These are phyloP conservation scores for Cercophora sp. DNA, from an alignment of 495 filamentous ascomycete genomes.

Conservation along the genomic window DNA sequence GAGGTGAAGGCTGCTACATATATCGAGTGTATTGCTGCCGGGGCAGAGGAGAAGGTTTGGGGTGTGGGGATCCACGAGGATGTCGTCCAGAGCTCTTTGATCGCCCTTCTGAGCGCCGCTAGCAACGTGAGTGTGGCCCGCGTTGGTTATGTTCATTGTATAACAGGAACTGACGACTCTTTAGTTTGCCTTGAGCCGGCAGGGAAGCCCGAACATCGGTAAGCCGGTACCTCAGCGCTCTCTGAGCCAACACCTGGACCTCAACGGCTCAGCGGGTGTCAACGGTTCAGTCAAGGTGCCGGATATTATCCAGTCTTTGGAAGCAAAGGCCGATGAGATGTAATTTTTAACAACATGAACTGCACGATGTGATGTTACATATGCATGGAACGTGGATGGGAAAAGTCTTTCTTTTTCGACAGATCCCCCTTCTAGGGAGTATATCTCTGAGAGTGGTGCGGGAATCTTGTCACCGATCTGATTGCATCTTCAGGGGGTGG, in stretches of 20 bases:
- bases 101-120: conserved; percentile 83
- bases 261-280: conserved; percentile 23
- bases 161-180: too few relatives aligned
- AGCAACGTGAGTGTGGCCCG: conserved; percentile 64
- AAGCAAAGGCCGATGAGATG: conserved; percentile 44
- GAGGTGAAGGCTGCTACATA: conserved; percentile 90
- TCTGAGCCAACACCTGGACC: conserved; percentile 35
- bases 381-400: neutral
- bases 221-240: conserved; percentile 34
- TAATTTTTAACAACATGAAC: conserved; percentile 34
- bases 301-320: conserved; percentile 38
- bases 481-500: conserved; percentile 8
- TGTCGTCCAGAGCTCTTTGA: conserved; percentile 86
- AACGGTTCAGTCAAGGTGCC: conserved; percentile 28
- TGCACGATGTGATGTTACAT: neutral
- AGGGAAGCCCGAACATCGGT: conserved; percentile 51
- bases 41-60: conserved; percentile 73
- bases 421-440: too few relatives aligned
- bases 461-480: too few relatives aligned
- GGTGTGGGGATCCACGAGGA: conserved; percentile 95
- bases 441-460: too few relatives aligned
- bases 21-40: conserved; percentile 81
- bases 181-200: conserved; percentile 56
- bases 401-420: conserved; percentile 2
- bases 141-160: too few relatives aligned